phyloP scores from a whole-genome alignment of 495 filamentous ascomycete species.

The Podospora anserina region DNA sequence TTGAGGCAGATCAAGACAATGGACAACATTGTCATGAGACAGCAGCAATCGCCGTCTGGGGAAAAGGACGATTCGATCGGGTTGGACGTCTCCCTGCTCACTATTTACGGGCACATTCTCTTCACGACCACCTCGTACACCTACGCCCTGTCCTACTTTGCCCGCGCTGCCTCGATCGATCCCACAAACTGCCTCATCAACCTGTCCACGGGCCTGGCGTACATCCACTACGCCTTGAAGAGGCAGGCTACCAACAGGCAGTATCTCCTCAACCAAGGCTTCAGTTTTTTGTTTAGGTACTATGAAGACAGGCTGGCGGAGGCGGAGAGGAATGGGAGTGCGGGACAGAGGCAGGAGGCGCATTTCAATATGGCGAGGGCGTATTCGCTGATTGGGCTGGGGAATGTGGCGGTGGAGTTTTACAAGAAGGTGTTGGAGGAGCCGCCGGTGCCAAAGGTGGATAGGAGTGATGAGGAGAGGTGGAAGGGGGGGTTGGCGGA shows the following conservation, averaged over 20 bases:
- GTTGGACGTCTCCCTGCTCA: conserved; percentile 64
- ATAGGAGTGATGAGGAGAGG: conserved; percentile 8
- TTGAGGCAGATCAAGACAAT: conserved; percentile 86
- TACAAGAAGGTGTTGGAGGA: conserved; percentile 54
- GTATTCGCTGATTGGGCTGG: conserved; percentile 76
- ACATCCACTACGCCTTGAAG: conserved; percentile 82
- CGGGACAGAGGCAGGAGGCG: conserved; percentile 67
- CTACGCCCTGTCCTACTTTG: conserved; percentile 83
- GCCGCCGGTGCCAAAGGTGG: not conserved
- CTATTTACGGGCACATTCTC: conserved; percentile 85
- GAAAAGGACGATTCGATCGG: conserved; percentile 16
- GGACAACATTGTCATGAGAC: conserved; percentile 51
- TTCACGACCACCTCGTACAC: conserved; percentile 73
- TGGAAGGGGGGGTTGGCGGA: conserved; percentile 16
- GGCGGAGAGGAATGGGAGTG: not conserved
- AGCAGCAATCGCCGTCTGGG: not conserved
- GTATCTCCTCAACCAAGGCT: conserved; percentile 76
- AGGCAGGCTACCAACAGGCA: conserved; percentile 86
- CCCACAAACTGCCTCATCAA: conserved; percentile 73
- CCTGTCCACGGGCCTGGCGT: conserved; percentile 68
- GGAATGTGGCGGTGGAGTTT: conserved; percentile 70
- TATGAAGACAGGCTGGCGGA: conserved; percentile 52
- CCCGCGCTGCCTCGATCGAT: conserved; percentile 77
- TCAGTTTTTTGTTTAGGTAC: conserved; percentile 78
- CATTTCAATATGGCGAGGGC: conserved; percentile 84